phyloP scores from a whole-genome alignment of 768 basidiomycete species.

The Tricholoma matsutake region DNA sequence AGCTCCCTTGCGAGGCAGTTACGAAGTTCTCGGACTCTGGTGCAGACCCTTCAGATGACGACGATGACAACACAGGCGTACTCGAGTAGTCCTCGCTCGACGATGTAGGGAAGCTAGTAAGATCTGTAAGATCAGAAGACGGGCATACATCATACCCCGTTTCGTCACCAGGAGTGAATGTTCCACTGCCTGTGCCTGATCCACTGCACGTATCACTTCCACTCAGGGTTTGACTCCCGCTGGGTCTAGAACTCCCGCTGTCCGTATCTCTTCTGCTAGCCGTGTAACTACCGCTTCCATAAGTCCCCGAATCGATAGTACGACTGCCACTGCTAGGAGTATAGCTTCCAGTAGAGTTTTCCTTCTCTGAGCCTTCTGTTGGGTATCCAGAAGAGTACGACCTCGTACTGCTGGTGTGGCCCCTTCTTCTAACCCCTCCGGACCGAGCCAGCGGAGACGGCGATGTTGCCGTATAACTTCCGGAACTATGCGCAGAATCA shows the following conservation, averaged over 20 bases:
- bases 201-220: slow-evolving; percentile 16
- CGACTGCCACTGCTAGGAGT: slow-evolving; percentile 25
- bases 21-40: slow-evolving; percentile 38
- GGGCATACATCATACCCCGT: slow-evolving; percentile 53
- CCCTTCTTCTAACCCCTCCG: slow-evolving; percentile 52
- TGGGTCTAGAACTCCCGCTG: slow-evolving; percentile 4
- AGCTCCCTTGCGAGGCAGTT: slow-evolving; percentile 48
- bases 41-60: slow-evolving; percentile 30
- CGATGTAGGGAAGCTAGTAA: slow-evolving; percentile 32
- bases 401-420: slow-evolving; percentile 38
- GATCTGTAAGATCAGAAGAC: slow-evolving; percentile 47
- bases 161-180: slow-evolving; percentile 37
- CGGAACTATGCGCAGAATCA: slow-evolving; percentile 44
- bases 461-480: slow-evolving; percentile 39
- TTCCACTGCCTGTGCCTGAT: slow-evolving; percentile 21
- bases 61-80: slow-evolving; percentile 33
- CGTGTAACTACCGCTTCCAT: slow-evolving; percentile 15
- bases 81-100: slow-evolving; percentile 27
- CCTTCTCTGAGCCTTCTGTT: slow-evolving; percentile 53
- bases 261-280: slow-evolving; percentile 12
- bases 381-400: slow-evolving; percentile 40
- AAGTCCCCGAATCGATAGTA: slow-evolving; percentile 17
- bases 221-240: slow-evolving; percentile 9
- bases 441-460: slow-evolving; percentile 58
- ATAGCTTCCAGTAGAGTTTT: slow-evolving; percentile 37